A percentile compares a stretch with the other conserved stretches of the same genome.
These are phyloP conservation scores for Lathyrus tuberosus DNA, from an alignment of 306 rosid genomes.

Conservation along the genomic window DNA sequence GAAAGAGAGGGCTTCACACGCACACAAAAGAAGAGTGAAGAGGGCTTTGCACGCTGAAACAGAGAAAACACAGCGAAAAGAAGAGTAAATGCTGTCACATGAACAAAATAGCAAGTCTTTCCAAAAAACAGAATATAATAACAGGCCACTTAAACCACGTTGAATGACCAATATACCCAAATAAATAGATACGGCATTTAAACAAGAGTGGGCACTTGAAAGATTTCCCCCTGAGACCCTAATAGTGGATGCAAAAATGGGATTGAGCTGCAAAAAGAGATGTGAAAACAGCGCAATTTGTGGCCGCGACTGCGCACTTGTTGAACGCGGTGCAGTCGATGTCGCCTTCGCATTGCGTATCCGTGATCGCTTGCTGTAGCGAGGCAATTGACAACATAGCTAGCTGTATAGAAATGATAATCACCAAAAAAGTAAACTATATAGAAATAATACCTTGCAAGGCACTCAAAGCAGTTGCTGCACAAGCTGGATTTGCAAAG, in stretches of 20 bases:
- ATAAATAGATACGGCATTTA: not conserved
- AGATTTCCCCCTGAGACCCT: not conserved
- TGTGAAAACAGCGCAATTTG: not conserved
- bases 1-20: not conserved
- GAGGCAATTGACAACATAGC: too few relatives aligned
- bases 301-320: not conserved
- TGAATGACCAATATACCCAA: not conserved
- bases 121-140: not conserved
- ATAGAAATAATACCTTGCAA: constrained; percentile 65
- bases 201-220: not conserved
- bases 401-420: too few relatives aligned
- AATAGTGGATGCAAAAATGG: not conserved
- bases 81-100: not conserved
- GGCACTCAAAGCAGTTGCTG: constrained; percentile 92
- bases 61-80: not conserved
- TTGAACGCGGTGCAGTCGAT: not conserved
- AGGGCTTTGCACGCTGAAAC: not conserved
- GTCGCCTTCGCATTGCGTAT: too few relatives aligned
- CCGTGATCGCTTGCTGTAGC: too few relatives aligned
- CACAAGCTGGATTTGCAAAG: constrained; percentile 82
- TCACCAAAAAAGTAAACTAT: too few relatives aligned
- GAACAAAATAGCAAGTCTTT: not conserved
- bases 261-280: not conserved
- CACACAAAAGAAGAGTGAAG: not conserved
- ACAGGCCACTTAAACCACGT: not conserved